Base-by-base conservation (phyloP, 1,284 basidiomycete genomes). In the Xanthoconium separans region DNA sequence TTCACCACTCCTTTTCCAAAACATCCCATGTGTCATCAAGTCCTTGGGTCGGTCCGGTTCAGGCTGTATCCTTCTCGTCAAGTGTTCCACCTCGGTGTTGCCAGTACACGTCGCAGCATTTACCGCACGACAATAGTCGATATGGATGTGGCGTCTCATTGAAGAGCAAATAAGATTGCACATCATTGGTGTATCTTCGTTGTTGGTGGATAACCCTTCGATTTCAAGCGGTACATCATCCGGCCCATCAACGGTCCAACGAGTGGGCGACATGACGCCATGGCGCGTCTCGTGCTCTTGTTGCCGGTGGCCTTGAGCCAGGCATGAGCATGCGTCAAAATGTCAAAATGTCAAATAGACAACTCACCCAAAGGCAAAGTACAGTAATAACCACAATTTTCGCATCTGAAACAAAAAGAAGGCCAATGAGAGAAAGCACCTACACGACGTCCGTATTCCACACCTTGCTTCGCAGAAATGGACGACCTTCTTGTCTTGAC, bases 101-200 rank as follows among this genome's bases (percentile, higher is more conserved):
- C 68, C 76, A 27, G 60, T 58, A 52, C 82, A 84, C 2, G 61
- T 53, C 0, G 54, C 61, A 0, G 60, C 61, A 27, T 27, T 5
- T 2, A 27, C 27, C 27, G 27, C 27, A 11, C 80, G 73, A 58
- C 84, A 85, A 56, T 76, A 80, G 56, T 80, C 81, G 45, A 85
- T 66, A 56, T 85, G 84, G 0, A 69, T 70, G 51, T 85, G 84
- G 29, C 68, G 53, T 18, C 67, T 66, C 0, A 69, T 47, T 4
- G 56, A 55, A 31, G 77, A 51, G 58, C 68, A 76, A 54, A 83
- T 68, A 16, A 84, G 64, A 39, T 73, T 81, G 64, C 84, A 86
- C 67, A 85, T 73, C 78, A 84, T 83, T 0, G 84, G 84, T 1
- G 81, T 81, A 15, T 83, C 83, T 37, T 80, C 78, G 46, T 84